Base-by-base conservation (phyloP, 495 filamentous ascomycete species). In the Terfezia boudieri region DNA sequence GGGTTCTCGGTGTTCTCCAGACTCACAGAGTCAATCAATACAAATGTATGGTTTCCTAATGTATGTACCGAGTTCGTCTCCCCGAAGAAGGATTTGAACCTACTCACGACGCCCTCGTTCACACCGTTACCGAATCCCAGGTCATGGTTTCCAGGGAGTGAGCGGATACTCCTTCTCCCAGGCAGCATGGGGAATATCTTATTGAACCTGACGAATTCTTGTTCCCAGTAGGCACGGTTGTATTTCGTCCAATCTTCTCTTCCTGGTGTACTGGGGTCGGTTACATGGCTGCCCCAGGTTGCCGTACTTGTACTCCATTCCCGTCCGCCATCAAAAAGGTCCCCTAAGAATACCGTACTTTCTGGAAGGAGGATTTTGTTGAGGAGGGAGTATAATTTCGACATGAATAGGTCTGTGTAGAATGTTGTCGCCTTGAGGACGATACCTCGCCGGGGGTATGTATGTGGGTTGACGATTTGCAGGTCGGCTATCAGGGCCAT, bases 391-490 rank as follows among this genome's bases (percentile, higher is more conserved):
- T 88, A 96, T 6, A 81, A 79, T 10, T 86, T 81, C 16, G 80
- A 77, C 55, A 96, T 71, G 61, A 94, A 99, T 56, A 83, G 80
- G 62, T 99, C 92, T 7, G 86, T 93, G 62, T 92, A 81, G 53
- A 73, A 68, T 37, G 88, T 73, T 0, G 89, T 95, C 1, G 80
- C 74, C 20, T 79, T 83, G 6, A 96, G 67, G 16, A 85, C 82
- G 84, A 88, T 90, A 41, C 90, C 90, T 43, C 92, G 82, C 50
- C 82, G 90, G 16, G 90, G 84, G 65, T 99, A 96, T 12, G 86
- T 90, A 65, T 99, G 90, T 35, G 89, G 85, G 68, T 99, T 92
- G 61, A 94, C 86, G 37, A 99, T 74, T 66, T 99, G 92, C n/a
- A 92, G 92, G 64, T 99, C 92, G 41, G 92, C 88, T 55, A 99